These are phyloP conservation scores for Cyphellophora attinorum DNA, from an alignment of 2,329 filamentous ascomycete species.

Conservation along the genomic window DNA sequence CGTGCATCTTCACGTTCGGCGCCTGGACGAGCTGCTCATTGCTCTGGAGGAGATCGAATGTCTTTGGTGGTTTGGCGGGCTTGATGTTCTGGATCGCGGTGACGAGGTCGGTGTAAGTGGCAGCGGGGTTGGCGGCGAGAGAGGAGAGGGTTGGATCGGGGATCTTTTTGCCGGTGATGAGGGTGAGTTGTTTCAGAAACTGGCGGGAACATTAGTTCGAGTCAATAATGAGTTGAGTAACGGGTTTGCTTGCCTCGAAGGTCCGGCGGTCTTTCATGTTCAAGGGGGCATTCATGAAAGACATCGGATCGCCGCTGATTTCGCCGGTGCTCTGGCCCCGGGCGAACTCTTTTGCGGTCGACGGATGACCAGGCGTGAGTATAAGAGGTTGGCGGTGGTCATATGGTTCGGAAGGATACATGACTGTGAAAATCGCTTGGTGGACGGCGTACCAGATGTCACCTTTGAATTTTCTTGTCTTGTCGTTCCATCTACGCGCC, in stretches of 20 bases:
- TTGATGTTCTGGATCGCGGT: background rate
- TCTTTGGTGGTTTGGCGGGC: background rate
- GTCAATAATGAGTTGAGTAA: too few relatives aligned
- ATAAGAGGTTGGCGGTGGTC: too few relatives aligned
- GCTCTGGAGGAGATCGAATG: conserved; percentile 2
- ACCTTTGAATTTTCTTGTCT: too few relatives aligned
- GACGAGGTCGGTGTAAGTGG: conserved; percentile 3
- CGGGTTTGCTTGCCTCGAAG: conserved; percentile 1
- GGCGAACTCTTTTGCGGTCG: too few relatives aligned
- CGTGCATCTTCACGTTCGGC: conserved; percentile 60
- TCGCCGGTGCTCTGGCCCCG: too few relatives aligned
- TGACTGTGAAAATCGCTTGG: background rate
- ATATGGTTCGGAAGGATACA: too few relatives aligned
- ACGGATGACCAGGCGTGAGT: too few relatives aligned
- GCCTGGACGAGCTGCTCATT: conserved; percentile 4
- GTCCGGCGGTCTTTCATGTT: background rate
- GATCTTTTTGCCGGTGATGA: conserved; percentile 17
- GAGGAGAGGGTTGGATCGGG: conserved; percentile 8
- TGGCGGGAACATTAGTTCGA: too few relatives aligned
- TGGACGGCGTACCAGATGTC: background rate
- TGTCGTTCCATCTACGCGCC: too few relatives aligned
- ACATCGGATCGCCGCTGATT: too few relatives aligned
- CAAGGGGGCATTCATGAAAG: background rate
- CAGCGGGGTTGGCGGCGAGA: conserved; percentile 28
- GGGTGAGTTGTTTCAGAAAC: conserved; percentile 22